These are phyloP conservation scores for Arbutus unedo DNA, from an alignment of 148 eudicot species.

Conservation along the genomic window DNA sequence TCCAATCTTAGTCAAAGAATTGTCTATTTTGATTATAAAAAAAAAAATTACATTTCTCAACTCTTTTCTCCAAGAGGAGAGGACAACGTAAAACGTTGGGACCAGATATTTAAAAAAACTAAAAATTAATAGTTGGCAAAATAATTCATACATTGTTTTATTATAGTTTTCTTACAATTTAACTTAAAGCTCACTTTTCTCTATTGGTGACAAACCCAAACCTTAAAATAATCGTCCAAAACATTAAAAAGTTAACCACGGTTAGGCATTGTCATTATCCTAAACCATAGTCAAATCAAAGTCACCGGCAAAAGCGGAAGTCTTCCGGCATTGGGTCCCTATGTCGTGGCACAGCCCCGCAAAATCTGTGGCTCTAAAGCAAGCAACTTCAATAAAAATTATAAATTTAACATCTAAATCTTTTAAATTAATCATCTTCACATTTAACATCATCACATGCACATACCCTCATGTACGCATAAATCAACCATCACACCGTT, in stretches of 20 bases:
- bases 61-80: no score
- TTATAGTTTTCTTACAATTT: no score
- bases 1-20: no score
- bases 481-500: neutral
- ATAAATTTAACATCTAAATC: neutral
- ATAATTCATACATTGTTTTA: no score
- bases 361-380: slow-evolving; percentile 19
- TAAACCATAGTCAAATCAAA: slow-evolving; percentile 8
- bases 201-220: no score
- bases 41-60: no score
- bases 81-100: no score
- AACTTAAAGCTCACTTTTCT: no score
- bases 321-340: slow-evolving; percentile 29
- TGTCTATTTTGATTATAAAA: no score
- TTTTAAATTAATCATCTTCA: neutral
- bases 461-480: neutral
- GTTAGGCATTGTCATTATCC: neutral
- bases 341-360: slow-evolving; percentile 30
- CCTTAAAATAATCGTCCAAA: no score
- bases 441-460: neutral
- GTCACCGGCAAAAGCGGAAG: slow-evolving; percentile 34
- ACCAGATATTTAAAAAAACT: no score
- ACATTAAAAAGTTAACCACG: neutral
- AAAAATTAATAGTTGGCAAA: no score
- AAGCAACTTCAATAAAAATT: neutral